Conservation (phyloP, 2,329 filamentous ascomycete genomes). For the Colletotrichum camelliae region DNA sequence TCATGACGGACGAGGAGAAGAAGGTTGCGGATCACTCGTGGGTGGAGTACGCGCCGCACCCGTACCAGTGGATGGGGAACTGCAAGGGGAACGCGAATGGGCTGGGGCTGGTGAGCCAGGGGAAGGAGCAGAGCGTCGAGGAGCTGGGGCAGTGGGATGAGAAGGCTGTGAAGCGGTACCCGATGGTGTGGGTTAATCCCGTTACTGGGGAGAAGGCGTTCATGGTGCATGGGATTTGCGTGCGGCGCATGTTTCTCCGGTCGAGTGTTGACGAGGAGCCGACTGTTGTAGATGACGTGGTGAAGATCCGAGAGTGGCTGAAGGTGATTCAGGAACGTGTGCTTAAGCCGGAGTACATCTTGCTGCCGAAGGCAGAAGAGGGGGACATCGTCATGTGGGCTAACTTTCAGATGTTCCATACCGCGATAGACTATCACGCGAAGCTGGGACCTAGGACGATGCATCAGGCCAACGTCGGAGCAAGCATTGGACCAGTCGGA, state of each 20-base stretch:
- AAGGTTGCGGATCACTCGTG: neutral
- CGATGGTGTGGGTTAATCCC: neutral
- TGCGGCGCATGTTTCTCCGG: neutral
- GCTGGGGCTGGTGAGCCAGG: neutral
- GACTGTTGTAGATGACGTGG: neutral
- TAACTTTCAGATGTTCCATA: neutral
- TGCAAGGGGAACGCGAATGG: neutral
- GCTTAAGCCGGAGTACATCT: neutral
- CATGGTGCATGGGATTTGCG: neutral
- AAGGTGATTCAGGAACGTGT: neutral
- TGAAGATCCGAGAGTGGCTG: neutral
- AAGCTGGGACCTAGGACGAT: neutral
- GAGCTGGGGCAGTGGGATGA: neutral
- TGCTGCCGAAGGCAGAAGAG: neutral
- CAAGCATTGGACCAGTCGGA: neutral
- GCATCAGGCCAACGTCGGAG: neutral
- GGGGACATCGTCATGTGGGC: neutral
- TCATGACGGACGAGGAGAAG: neutral
- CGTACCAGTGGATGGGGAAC: neutral
- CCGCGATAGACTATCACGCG: neutral
- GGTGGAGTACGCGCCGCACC: neutral
- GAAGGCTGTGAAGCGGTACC: neutral
- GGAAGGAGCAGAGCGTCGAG: neutral
- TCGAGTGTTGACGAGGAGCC: neutral
- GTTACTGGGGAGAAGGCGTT: neutral